These are phyloP conservation scores for Akanthomyces muscarius DNA, from an alignment of 2,329 filamentous ascomycete genomes.

Conservation along the genomic window DNA sequence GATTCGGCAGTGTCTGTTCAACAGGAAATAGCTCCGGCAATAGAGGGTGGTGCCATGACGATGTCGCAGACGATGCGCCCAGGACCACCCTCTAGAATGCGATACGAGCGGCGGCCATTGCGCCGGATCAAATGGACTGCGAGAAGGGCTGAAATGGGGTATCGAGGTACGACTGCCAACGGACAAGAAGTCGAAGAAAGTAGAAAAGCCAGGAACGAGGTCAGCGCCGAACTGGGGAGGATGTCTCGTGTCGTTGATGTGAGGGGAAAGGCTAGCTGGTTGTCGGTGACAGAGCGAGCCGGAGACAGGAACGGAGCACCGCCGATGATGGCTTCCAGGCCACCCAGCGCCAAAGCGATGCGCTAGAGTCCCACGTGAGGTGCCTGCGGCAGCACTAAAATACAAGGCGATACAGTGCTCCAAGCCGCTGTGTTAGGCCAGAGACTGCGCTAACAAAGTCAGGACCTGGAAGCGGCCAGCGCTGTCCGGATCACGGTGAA, in stretches of 20 bases:
- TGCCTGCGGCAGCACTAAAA: neutral
- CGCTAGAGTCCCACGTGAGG: neutral
- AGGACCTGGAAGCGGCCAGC: neutral
- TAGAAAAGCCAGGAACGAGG: neutral
- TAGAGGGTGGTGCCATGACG: slow-evolving; percentile 55
- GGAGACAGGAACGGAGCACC: neutral
- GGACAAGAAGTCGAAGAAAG: neutral
- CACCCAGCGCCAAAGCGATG: neutral
- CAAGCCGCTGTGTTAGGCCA: neutral
- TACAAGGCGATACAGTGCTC: neutral
- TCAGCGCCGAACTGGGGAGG: neutral
- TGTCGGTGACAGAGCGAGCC: neutral
- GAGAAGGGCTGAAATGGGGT: neutral
- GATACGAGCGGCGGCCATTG: slow-evolving; percentile 38
- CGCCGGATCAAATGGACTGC: slow-evolving; percentile 16
- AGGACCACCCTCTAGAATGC: slow-evolving; percentile 53
- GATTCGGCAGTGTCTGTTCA: neutral
- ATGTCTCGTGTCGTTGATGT: slow-evolving; percentile 9
- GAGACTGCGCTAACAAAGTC: neutral
- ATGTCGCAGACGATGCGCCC: slow-evolving; percentile 32
- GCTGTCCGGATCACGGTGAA: slow-evolving; percentile 3
- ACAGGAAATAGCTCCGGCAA: neutral
- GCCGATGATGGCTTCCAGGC: neutral
- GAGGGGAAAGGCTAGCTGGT: slow-evolving; percentile 1
- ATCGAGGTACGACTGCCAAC: neutral